Base-by-base conservation (phyloP, 116 monocot species). In the Cymodocea nodosa region DNA sequence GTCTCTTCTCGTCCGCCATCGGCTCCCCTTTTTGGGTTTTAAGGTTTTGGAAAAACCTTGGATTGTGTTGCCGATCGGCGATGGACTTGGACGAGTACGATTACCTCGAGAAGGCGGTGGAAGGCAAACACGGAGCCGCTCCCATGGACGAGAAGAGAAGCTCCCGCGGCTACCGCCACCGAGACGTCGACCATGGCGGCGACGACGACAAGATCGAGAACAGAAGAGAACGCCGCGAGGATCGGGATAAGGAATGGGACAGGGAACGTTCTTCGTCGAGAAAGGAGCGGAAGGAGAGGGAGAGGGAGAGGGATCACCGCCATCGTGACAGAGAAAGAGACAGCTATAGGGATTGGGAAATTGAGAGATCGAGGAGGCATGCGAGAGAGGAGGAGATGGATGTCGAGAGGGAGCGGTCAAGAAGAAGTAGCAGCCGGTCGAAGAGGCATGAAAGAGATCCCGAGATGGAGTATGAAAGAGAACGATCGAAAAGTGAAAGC, bases 31-130 rank as follows among this genome's bases (percentile, higher is more conserved):
- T 52, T 12, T 52, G 52, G 52, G 52, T 52, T 52, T 51, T 58
- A 4, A 58, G 58, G 58, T 14, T 58, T 58, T 58, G 11, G 9
- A 6, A 17, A 58, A 23, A 23, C 15, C 58, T n/a, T n/a, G 23
- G 20, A 30, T n/a, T n/a, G 44, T 0, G 11, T 3, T 3, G 44
- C 4, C 11, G 44, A 44, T 44, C 61, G 22, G 20, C 70, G 10
- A 79, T 78, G 83, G 83, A 70, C 12, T 73, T 68, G 73, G 79
- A 79, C 76, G 83, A 83, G 61, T 73, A 75, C 72, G 82, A 75
- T 4, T 78, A 79, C 66, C 73, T 79, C 14, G 79, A 76, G 70
- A 76, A 73, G 48, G 12, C 79, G 7, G 73, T 64, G 15, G 60
- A 58, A 30, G 60, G 39, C 15, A 68, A 67, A 56, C 15, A 13